Base-by-base conservation (phyloP, 1,284 basidiomycete species). In the Ganoderma sinense region DNA sequence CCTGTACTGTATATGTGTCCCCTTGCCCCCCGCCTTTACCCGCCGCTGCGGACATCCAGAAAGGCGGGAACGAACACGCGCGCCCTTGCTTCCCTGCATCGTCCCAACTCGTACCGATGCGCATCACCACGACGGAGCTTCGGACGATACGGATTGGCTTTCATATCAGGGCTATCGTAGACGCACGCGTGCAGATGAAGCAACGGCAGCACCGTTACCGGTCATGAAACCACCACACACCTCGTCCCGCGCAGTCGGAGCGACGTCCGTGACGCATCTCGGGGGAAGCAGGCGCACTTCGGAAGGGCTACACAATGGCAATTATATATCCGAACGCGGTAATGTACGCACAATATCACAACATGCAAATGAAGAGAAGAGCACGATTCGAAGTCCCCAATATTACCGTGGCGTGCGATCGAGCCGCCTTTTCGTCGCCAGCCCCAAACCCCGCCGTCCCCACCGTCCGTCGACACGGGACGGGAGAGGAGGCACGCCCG, bases 61-160 rank as follows among this genome's bases (percentile, higher is more conserved):
- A 26, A n/a, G 26, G 48, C 23, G 23, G 48, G 23, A 26, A 53
- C 8, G 48, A 53, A 26, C 48, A 53, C 23, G 48, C 23, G 23
- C 53, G 29, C 5, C 13, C 53, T 56, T 36, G 56, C 56, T 59
- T 59, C 36, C 56, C n/a, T 59, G 56, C 56, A 23, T 59, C 33
- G 33, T 39, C 39, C 31, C 20, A 33, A 59, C 31, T 18, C 56
- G 4, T 33, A 39, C 56, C 18, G 36, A n/a, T n/a, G 20, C 29
- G 33, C 33, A 39, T 59, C 56, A 39, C 20, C n/a, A 18, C 33
- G 31, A 36, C 6, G 56, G 31, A 31, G 8, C 56, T 58, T 58
- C 56, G 56, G 56, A 23, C 18, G 56, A 53, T 26, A 26, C 23
- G 48, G 48, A 23, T 59, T 39, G 20, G 18, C 56, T 59, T 23